Base-by-base conservation (phyloP, 108 stramenopile species). In the Cyclotella distinguenda region DNA sequence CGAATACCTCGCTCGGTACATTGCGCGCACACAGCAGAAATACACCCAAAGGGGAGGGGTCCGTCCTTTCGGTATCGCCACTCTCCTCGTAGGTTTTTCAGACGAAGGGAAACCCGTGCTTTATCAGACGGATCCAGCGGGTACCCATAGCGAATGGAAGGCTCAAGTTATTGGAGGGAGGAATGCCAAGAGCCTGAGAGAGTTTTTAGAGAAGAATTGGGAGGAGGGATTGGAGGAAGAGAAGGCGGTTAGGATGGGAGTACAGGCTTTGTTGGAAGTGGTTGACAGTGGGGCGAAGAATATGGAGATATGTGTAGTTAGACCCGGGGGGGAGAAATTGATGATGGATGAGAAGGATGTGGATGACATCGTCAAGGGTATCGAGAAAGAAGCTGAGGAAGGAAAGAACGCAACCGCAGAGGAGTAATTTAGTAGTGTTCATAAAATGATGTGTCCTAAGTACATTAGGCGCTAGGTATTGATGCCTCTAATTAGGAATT, bases 21-120 rank as follows among this genome's bases (percentile, higher is more conserved):
- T 99, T 42, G 98, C 99, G 18, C 81, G 90, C 42, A 96, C 96
- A 38, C 98, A 99, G 86, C 99, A 99, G 77, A 77, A 83, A 64
- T 99, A 99, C 86, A 99, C 99, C 28, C 99, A 99, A 78, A 93
- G 96, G 34, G 99, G 99, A 36, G 99, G 99, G 18, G 97, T 98
- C 22, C 91, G 99, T 46, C 99, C 99, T 13, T 99, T 99, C 79
- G 99, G 99, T 31, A 96, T 99, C 48, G 93, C 96, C 39, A 86
- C 90, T 32, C 78, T 96, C 32, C 47, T 95, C 7, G 89, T 91
- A 3, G 98, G 98, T 22, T 89, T 95, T 70, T 74, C 79, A 44
- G 86, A 83, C 49, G 88, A 89, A 33, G 82, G 82, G 19, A 72
- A 79, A 26, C 95, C 95, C 16, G 80, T 86, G 57, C 68, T 96